Conservation (phyloP, 352 stramenopile genomes). For the Phytophthora meadii region DNA sequence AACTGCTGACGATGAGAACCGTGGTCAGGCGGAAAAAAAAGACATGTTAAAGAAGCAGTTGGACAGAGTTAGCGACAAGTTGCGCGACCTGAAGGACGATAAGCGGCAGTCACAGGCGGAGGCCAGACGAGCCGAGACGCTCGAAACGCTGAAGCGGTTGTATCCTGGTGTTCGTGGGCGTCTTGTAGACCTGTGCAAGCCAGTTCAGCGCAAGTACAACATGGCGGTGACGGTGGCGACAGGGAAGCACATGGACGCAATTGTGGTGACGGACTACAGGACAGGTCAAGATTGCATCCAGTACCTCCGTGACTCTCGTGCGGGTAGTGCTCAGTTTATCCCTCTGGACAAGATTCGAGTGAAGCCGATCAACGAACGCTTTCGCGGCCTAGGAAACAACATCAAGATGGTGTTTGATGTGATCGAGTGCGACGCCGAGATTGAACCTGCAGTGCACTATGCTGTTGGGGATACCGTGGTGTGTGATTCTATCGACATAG, state of each 20-base stretch:
- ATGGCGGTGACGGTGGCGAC: slow-evolving; percentile 97
- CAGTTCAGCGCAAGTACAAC: slow-evolving; percentile 96
- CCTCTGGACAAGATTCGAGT: slow-evolving; percentile 95
- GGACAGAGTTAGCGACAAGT: slow-evolving; percentile 77
- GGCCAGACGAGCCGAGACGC: slow-evolving; percentile 72
- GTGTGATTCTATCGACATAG: slow-evolving; percentile 95
- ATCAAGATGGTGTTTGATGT: slow-evolving; percentile 97
- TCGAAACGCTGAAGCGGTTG: slow-evolving; percentile 86
- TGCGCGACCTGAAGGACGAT: slow-evolving; percentile 94
- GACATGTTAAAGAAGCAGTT: slow-evolving; percentile 72
- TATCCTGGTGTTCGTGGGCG: slow-evolving; percentile 95
- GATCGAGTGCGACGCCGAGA: slow-evolving; percentile 93
- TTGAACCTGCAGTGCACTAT: slow-evolving; percentile 95
- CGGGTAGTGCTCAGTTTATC: slow-evolving; percentile 96
- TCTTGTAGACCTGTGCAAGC: slow-evolving; percentile 97
- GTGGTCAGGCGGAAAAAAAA: slow-evolving; percentile 65
- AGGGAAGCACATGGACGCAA: slow-evolving; percentile 98
- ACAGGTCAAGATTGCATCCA: slow-evolving; percentile 88
- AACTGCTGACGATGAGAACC: slow-evolving; percentile 67
- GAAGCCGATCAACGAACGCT: slow-evolving; percentile 94
- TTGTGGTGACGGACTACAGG: slow-evolving; percentile 83
- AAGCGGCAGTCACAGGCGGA: slow-evolving; percentile 93
- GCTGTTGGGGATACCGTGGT: slow-evolving; percentile 96
- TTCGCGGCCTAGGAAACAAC: slow-evolving; percentile 89
- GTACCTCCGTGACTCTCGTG: slow-evolving; percentile 96